Conservation (phyloP, 1,284 basidiomycete genomes). For the Chiua sp. region DNA sequence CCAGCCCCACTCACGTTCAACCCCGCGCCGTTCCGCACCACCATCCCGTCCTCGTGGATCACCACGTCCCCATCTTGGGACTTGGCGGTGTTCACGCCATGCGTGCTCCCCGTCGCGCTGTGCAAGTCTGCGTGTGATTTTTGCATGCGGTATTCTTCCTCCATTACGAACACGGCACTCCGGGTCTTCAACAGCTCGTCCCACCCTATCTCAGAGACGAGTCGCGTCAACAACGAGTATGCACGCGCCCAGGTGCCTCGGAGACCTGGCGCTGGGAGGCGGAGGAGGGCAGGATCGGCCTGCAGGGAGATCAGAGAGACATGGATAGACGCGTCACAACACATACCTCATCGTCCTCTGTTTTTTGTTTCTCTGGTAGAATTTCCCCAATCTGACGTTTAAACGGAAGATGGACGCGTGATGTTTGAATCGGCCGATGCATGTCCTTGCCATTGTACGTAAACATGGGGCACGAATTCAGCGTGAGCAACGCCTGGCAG, state of each 20-base stretch:
- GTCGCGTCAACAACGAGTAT: slow-evolving; percentile 87
- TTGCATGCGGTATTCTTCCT: slow-evolving; percentile 96
- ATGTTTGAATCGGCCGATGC: slow-evolving; percentile 86
- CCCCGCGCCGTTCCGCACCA: slow-evolving; percentile 22
- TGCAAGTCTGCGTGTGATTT: slow-evolving; percentile 70
- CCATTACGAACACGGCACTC: slow-evolving; percentile 98
- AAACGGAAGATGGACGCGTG: slow-evolving; percentile 87
- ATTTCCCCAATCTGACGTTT: slow-evolving; percentile 87
- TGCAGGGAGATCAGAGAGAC: slow-evolving; percentile 29
- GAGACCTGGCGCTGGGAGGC: slow-evolving; percentile 92
- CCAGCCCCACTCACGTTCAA: slow-evolving; percentile 32
- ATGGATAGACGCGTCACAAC: not conserved
- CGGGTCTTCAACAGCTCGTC: slow-evolving; percentile 96
- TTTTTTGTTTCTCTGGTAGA: slow-evolving; percentile 70
- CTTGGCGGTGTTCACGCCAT: slow-evolving; percentile 13
- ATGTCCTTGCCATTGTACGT: slow-evolving; percentile 97
- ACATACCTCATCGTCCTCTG: slow-evolving; percentile 87
- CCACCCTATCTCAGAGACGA: slow-evolving; percentile 97
- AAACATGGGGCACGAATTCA: slow-evolving; percentile 99
- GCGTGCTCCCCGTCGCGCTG: slow-evolving; percentile 25
- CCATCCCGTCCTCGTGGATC: slow-evolving; percentile 64
- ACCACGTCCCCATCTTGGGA: slow-evolving; percentile 35
- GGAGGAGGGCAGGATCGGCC: slow-evolving; percentile 92
- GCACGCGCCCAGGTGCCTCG: slow-evolving; percentile 97
- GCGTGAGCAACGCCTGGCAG: slow-evolving; percentile 80